phyloP scores from a whole-genome alignment of 768 basidiomycete genomes.

The Tulasnella sp. region DNA sequence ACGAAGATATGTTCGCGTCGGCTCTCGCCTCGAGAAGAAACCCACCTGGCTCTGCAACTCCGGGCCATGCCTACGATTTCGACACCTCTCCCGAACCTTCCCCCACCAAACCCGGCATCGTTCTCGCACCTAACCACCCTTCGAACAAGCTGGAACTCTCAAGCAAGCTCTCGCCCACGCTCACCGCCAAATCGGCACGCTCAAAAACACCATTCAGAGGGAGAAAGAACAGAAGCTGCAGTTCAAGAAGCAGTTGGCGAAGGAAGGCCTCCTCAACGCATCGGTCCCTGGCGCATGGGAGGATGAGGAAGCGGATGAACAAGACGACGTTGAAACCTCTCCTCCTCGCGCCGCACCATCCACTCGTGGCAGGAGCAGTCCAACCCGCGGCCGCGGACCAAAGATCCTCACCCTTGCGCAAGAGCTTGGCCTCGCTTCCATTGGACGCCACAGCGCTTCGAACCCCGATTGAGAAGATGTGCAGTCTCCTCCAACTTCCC shows the following conservation, averaged over 20 bases:
- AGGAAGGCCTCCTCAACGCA: constrained; percentile 40
- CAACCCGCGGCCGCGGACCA: constrained; percentile 48
- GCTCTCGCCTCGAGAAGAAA: constrained; percentile 30
- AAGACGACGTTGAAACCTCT: constrained; percentile 41
- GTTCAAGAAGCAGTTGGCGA: constrained; percentile 52
- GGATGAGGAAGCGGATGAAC: constrained; percentile 44
- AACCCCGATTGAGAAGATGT: constrained; percentile 14
- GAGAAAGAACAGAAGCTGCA: constrained; percentile 81
- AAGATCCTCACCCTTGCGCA: constrained; percentile 48
- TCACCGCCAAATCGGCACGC: constrained; percentile 76
- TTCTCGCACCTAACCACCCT: constrained; percentile 54
- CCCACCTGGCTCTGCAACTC: constrained; percentile 48
- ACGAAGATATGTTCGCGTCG: constrained; percentile 56
- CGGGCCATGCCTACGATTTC: constrained; percentile 14
- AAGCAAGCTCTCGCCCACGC: constrained; percentile 81
- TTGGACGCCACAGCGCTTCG: background rate
- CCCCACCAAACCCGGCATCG: constrained; percentile 23
- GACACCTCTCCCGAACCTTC: constrained; percentile 30
- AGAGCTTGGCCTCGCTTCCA: constrained; percentile 56
- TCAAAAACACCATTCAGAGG: constrained; percentile 70
- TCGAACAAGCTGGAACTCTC: constrained; percentile 76
- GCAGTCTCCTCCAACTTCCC: background rate
- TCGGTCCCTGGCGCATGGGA: constrained; percentile 44
- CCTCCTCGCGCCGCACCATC: constrained; percentile 34
- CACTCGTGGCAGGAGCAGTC: constrained; percentile 38